A percentile compares a stretch with the other conserved stretches of the same genome.
Evolutionary conservation across 2,329 filamentous ascomycete species (phyloP).

Genomic region (Fusarium anthophilum): DNA sequence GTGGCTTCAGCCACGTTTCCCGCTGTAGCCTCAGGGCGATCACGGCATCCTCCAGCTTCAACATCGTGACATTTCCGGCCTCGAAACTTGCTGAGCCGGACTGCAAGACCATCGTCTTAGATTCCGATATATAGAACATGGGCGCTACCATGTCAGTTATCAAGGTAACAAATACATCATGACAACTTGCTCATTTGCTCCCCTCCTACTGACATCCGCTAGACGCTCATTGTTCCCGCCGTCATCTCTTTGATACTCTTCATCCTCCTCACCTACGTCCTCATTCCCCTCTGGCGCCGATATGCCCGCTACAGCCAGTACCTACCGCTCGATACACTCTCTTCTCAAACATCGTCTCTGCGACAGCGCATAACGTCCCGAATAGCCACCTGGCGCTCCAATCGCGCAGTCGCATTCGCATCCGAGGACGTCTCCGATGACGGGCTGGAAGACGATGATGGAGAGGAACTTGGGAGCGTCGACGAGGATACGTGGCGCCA

Average conservation of each 20-base stretch:
- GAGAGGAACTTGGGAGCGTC: slow-evolving; percentile 73
- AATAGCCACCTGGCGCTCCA: slow-evolving; percentile 55
- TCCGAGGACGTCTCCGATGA: slow-evolving; percentile 55
- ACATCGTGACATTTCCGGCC: slow-evolving; percentile 11
- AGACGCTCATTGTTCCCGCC: slow-evolving; percentile 78
- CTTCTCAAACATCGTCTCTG: slow-evolving; percentile 64
- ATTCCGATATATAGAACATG: slow-evolving; percentile 38
- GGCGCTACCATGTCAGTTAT: slow-evolving; percentile 47
- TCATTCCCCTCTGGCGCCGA: slow-evolving; percentile 74
- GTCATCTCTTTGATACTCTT: slow-evolving; percentile 76
- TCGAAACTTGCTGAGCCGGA: neutral
- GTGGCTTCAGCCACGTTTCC: slow-evolving; percentile 30
- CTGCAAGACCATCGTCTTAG: neutral
- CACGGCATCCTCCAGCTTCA: slow-evolving; percentile 14
- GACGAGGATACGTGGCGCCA: slow-evolving; percentile 58
- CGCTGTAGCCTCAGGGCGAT: slow-evolving; percentile 16
- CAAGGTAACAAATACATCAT: slow-evolving; percentile 44
- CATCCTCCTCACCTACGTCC: slow-evolving; percentile 69
- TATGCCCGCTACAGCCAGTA: slow-evolving; percentile 80
- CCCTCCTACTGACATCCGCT: slow-evolving; percentile 23
- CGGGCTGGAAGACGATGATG: slow-evolving; percentile 66
- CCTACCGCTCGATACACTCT: slow-evolving; percentile 72
- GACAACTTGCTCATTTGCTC: slow-evolving; percentile 1
- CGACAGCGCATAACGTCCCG: slow-evolving; percentile 58
- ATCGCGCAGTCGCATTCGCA: slow-evolving; percentile 53